Conservation (phyloP, 345 rosid genomes). For the Eucalyptus dawsonii region DNA sequence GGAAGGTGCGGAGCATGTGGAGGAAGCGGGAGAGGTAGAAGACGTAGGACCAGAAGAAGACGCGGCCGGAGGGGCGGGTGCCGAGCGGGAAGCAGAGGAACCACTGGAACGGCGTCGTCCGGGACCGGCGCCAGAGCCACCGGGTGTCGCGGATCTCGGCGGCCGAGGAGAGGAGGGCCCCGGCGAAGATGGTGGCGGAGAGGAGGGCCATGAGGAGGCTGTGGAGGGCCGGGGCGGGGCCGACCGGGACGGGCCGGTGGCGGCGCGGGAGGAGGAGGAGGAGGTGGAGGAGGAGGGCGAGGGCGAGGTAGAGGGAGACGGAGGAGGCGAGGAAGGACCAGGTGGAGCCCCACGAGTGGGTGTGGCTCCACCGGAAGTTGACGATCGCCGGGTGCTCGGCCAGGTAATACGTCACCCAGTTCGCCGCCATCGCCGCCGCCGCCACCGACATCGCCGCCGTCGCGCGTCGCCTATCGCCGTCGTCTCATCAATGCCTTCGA, state of each 20-base stretch:
- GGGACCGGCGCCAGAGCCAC: conserved; percentile 68
- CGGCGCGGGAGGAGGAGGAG: conserved; percentile 2
- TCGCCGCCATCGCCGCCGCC: neutral
- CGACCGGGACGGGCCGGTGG: conserved; percentile 40
- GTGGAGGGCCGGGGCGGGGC: conserved; percentile 64
- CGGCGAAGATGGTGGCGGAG: conserved; percentile 60
- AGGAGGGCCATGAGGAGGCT: conserved; percentile 57
- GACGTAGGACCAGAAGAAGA: conserved; percentile 90
- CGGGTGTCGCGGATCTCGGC: conserved; percentile 78
- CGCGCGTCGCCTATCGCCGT: neutral
- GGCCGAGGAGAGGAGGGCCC: conserved; percentile 75
- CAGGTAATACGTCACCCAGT: conserved; percentile 41
- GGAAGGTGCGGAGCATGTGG: conserved; percentile 63
- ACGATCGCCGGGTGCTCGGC: conserved; percentile 72
- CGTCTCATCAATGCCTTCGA: neutral
- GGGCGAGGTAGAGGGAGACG: conserved; percentile 36
- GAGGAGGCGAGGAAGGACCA: conserved; percentile 79
- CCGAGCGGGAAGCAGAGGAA: conserved; percentile 90
- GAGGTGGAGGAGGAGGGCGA: conserved; percentile 39
- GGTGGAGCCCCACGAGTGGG: conserved; percentile 83
- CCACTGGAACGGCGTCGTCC: conserved; percentile 74
- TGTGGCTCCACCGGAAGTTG: conserved; percentile 79
- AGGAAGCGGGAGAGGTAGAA: conserved; percentile 75
- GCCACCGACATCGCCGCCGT: neutral
- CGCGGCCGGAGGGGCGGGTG: conserved; percentile 87